These are phyloP conservation scores for Lactuca saligna DNA, from an alignment of 129 eudicot species.

Conservation along the genomic window DNA sequence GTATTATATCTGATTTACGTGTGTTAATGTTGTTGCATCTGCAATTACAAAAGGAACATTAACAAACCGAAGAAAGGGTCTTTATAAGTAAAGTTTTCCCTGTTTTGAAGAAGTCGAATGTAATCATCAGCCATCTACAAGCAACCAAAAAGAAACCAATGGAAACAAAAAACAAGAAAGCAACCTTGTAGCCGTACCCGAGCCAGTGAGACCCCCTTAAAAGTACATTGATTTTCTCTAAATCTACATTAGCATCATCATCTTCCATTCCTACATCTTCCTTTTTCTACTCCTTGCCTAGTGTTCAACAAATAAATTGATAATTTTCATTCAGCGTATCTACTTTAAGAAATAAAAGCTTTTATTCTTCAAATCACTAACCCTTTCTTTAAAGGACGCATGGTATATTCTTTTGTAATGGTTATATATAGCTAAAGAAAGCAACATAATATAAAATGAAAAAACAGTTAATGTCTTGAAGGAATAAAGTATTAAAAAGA, in stretches of 20 bases:
- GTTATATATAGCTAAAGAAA: conserved; percentile 89
- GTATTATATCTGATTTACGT: conserved; percentile 40
- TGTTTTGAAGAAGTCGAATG: conserved; percentile 31
- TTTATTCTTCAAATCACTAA: conserved; percentile 34
- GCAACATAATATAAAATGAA: conserved; percentile 45
- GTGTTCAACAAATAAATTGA: conserved; percentile 23
- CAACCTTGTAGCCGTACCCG: conserved; percentile 47
- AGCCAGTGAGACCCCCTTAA: conserved; percentile 94
- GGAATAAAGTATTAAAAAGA: conserved; percentile 7
- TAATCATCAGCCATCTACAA: conserved; percentile 3
- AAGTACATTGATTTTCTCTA: conserved; percentile 88
- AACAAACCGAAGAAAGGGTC: conserved; percentile 84
- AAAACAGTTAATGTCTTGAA: neutral
- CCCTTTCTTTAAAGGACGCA: conserved; percentile 66
- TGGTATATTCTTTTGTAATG: conserved; percentile 87
- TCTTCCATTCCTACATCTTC: conserved; percentile 37
- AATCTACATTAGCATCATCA: conserved; percentile 78
- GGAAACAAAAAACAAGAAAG: neutral
- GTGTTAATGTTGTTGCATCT: conserved; percentile 88
- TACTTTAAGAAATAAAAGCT: neutral
- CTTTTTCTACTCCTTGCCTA: conserved; percentile 67
- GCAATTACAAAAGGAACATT: conserved; percentile 95
- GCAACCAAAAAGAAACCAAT: neutral
- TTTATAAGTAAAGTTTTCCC: conserved; percentile 91
- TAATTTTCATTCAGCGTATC: conserved; percentile 6